These are phyloP conservation scores for Letharia lupina DNA, from an alignment of 495 filamentous ascomycete genomes.

Conservation along the genomic window DNA sequence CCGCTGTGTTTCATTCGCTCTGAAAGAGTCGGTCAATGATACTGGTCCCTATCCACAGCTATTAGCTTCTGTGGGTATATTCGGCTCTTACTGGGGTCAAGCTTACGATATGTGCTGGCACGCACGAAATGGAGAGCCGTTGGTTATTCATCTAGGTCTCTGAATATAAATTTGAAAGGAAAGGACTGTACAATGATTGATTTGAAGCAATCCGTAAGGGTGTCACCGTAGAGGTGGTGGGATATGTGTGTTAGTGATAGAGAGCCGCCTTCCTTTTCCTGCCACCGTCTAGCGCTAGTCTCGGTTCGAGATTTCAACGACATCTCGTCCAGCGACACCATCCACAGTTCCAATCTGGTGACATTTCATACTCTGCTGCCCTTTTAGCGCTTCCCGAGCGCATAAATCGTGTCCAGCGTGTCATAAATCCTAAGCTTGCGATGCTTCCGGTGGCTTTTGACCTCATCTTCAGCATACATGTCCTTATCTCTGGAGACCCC, in stretches of 20 bases:
- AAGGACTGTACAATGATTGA: neutral
- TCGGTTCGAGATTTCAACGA: conserved; percentile 21
- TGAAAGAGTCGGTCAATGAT: neutral
- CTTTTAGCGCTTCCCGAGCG: neutral
- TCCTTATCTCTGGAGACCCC: neutral
- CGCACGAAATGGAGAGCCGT: neutral
- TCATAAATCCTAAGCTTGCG: neutral
- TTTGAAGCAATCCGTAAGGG: neutral
- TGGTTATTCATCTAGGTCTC: conserved; percentile 1
- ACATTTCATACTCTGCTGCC: neutral
- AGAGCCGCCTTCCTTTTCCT: conserved; percentile 15
- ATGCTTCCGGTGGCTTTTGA: neutral
- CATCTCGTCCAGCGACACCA: conserved; percentile 13
- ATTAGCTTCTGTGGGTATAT: conserved; percentile 11
- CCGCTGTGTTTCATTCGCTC: conserved; percentile 3
- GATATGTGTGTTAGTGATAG: conserved; percentile 7
- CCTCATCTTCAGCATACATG: neutral
- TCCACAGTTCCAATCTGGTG: neutral
- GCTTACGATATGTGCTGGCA: conserved; percentile 9
- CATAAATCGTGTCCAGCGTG: too few relatives aligned
- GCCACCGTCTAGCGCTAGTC: conserved; percentile 23
- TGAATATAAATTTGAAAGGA: neutral
- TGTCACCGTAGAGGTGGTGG: neutral
- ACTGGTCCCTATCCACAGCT: neutral
- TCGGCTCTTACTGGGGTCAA: neutral